Percentiles rank a stretch among this genome's conserved stretches.
phyloP scores from a whole-genome alignment of 495 filamentous ascomycete species.

The Podospora bellae-mahoneyi region DNA sequence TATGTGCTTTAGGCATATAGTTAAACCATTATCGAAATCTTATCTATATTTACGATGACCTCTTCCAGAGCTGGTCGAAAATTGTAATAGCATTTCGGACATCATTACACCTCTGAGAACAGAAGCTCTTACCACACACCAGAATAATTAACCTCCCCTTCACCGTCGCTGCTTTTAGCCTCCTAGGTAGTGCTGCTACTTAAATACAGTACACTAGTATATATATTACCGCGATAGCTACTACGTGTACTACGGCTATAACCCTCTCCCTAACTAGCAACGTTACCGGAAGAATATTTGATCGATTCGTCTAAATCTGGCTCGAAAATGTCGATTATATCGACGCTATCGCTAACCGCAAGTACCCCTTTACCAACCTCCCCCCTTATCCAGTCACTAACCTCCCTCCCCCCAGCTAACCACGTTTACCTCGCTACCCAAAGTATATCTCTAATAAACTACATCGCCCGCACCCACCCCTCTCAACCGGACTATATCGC shows the following conservation, averaged over 20 bases:
- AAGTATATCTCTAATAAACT: constrained; percentile 65
- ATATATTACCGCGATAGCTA: constrained; percentile 10
- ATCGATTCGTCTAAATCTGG: constrained; percentile 66
- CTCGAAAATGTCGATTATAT: constrained; percentile 66
- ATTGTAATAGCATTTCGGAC: neutral
- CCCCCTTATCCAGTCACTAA: neutral
- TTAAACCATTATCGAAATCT: neutral
- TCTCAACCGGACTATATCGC: constrained; percentile 65
- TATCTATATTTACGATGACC: neutral
- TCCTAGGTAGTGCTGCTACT: constrained; percentile 12
- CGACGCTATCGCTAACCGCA: constrained; percentile 23
- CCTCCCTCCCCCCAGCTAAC: constrained; percentile 16
- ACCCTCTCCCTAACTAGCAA: constrained; percentile 54
- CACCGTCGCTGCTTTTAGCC: neutral
- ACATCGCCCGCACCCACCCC: constrained; percentile 42
- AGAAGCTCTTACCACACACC: neutral
- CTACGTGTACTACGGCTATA: constrained; percentile 16
- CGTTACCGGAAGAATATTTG: constrained; percentile 61
- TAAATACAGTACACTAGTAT: constrained; percentile 23
- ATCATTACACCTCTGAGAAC: neutral
- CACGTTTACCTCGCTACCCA: constrained; percentile 52
- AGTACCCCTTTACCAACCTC: neutral
- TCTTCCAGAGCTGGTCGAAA: neutral
- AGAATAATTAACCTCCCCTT: neutral
- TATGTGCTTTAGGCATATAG: too few relatives aligned